Evolutionary conservation across 2,329 filamentous ascomycete species (phyloP).

Genomic region (Monilinia fructicola): DNA sequence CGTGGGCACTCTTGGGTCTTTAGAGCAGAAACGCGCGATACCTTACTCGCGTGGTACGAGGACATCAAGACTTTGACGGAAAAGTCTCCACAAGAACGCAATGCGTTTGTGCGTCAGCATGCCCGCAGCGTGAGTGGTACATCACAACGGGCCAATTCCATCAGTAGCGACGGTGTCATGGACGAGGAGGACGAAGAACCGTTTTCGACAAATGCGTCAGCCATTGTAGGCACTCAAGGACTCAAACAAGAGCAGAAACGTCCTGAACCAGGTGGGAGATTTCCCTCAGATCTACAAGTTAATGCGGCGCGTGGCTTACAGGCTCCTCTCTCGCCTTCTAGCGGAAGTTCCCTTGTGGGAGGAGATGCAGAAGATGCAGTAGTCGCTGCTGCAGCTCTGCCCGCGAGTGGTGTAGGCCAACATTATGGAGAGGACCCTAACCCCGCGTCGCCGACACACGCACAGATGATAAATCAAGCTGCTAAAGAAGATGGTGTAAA

Average conservation of each 20-base stretch:
- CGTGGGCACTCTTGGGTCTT: conserved; percentile 74
- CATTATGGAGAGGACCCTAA: conserved; percentile 36
- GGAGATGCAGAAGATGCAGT: conserved; percentile 51
- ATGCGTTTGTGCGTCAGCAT: conserved; percentile 81
- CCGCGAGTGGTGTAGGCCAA: conserved; percentile 32
- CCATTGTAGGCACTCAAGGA: conserved; percentile 49
- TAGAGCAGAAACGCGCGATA: conserved; percentile 75
- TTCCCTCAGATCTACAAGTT: conserved; percentile 90
- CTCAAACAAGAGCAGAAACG: conserved; percentile 60
- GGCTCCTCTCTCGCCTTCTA: conserved; percentile 75
- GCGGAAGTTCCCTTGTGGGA: conserved; percentile 67
- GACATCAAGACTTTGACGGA: conserved; percentile 90
- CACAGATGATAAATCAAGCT: conserved; percentile 51
- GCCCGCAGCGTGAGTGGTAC: conserved; percentile 72
- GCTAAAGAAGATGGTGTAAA: conserved; percentile 57
- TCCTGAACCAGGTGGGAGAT: conserved; percentile 90
- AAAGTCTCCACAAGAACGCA: conserved; percentile 82
- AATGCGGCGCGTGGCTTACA: conserved; percentile 77
- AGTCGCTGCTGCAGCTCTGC: conserved; percentile 53
- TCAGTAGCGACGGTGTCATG: conserved; percentile 73
- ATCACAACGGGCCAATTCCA: conserved; percentile 57
- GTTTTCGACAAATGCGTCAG: conserved; percentile 57
- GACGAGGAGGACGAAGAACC: conserved; percentile 72
- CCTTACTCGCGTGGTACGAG: conserved; percentile 92
- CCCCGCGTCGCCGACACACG: conserved; percentile 50